Evolutionary conservation across 495 filamentous ascomycete species (phyloP), one percentile per base, ranked within the genome.

Genomic region (Trichoderma asperelloides): DNA sequence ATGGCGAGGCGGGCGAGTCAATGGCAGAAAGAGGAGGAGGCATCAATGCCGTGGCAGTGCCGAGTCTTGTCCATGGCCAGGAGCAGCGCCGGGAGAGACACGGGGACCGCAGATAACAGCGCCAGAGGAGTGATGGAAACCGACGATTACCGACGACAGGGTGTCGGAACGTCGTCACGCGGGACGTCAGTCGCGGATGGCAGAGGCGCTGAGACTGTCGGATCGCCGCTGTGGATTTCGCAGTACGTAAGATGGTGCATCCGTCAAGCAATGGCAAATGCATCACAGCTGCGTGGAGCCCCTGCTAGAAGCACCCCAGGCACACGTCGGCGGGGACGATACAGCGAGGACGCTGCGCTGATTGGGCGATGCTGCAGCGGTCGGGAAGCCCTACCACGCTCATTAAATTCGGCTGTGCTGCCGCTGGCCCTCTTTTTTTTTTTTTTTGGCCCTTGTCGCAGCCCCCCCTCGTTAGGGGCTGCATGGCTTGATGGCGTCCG

Each of bases 91-190:
- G n/a, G n/a, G n/a, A 3, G 33, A 37, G 33, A 37, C 33, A 0
- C 9, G 33, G 33, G 33, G 6, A 3, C 33, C 33, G 5, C 33
- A 37, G 33, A 37, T 37, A 37, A 37, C 33, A 37, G 0, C 33
- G 9, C n/a, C n/a, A n/a, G n/a, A n/a, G n/a, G 5, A 37, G 33
- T 37, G 33, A 37, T 37, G 33, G 33, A 37, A 37, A 37, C 55
- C 55, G 55, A 60, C 55, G 55, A 60, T 60, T 60, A 60, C 55
- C 55, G 55, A 47, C 43, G 43, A 18, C 15, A 47, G 13, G 43
- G 43, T n/a, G 43, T 47, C n/a, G 43, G 43, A 18, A 47, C 43
- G 43, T 37, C 33, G 33, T 37, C 33, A 37, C 33, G 33, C 33
- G 33, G 33, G 9, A 37, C 33, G n/a, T 47, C n/a, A 47, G 43